Percentiles rank a stretch among this genome's conserved stretches.
Conservation (phyloP, 2,329 filamentous ascomycete genomes). For the Alternaria sp. region DNA sequence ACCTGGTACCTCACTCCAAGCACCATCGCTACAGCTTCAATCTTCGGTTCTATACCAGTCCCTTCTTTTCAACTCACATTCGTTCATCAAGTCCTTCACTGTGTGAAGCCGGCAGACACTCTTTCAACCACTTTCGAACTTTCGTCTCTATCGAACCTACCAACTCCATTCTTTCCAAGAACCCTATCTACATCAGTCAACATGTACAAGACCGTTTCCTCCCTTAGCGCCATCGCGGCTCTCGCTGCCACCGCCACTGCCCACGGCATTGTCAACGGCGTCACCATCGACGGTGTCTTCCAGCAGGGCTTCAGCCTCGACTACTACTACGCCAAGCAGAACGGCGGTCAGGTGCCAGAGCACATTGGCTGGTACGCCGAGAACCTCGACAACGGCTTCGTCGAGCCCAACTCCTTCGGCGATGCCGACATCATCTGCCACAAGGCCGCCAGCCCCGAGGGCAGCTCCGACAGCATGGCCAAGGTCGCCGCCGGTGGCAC, state of each 20-base stretch:
- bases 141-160: constrained; percentile 29
- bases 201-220: constrained; percentile 39
- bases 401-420: constrained; percentile 36
- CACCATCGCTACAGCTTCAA: constrained; percentile 35
- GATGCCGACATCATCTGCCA: constrained; percentile 65
- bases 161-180: constrained; percentile 19
- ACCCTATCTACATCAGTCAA: constrained; percentile 15
- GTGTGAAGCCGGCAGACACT: constrained; percentile 43
- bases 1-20: constrained; percentile 7
- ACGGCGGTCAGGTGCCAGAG: constrained; percentile 35
- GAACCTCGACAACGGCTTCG: constrained; percentile 47
- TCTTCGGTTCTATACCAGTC: constrained; percentile 33
- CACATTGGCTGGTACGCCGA: constrained; percentile 54
- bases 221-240: constrained; percentile 37
- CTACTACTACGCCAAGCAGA: constrained; percentile 47
- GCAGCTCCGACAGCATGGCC: constrained; percentile 51
- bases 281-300: constrained; percentile 56
- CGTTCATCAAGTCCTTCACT: constrained; percentile 38
- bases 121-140: constrained; percentile 28
- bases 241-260: constrained; percentile 52
- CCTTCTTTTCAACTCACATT: constrained; percentile 38
- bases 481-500: constrained; percentile 66
- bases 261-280: constrained; percentile 55
- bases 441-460: constrained; percentile 57
- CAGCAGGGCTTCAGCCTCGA: constrained; percentile 54